phyloP scores from a whole-genome alignment of 2,329 filamentous ascomycete species.

The Botrytis sinoallii region DNA sequence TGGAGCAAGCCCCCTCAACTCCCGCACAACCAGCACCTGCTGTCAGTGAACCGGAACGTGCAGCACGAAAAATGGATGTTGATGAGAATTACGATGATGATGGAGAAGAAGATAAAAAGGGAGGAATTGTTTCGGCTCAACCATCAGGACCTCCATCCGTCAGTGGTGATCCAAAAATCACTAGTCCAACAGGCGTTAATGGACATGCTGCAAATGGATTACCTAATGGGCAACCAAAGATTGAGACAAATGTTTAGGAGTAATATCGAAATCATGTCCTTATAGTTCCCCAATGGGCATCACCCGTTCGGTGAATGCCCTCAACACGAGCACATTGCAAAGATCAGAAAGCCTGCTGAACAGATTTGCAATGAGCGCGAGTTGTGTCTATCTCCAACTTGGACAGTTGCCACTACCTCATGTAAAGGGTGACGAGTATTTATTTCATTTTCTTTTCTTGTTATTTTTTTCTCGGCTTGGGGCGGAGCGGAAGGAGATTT shows the following conservation, averaged over 20 bases:
- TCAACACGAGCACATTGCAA: background rate
- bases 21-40: conserved; percentile 45
- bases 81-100: conserved; percentile 98
- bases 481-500: background rate
- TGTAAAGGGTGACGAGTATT: background rate
- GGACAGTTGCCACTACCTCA: background rate
- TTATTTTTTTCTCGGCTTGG: background rate
- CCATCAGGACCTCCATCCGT: conserved; percentile 45
- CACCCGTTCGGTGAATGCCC: background rate
- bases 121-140: conserved; percentile 46
- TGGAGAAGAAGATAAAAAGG: conserved; percentile 77
- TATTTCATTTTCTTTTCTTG: background rate
- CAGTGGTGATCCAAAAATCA: conserved; percentile 49
- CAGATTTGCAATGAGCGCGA: background rate
- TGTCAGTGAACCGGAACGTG: conserved; percentile 71
- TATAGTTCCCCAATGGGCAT: background rate
- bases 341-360: background rate
- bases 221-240: conserved; percentile 35
- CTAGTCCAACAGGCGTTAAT: conserved; percentile 44
- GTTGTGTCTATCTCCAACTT: background rate
- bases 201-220: conserved; percentile 36
- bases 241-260: conserved; percentile 27
- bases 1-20: conserved; percentile 37
- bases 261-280: background rate
- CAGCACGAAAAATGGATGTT: conserved; percentile 92